Base-by-base conservation (phyloP, 441 rosid species). In the Euphorbia celastroides region DNA sequence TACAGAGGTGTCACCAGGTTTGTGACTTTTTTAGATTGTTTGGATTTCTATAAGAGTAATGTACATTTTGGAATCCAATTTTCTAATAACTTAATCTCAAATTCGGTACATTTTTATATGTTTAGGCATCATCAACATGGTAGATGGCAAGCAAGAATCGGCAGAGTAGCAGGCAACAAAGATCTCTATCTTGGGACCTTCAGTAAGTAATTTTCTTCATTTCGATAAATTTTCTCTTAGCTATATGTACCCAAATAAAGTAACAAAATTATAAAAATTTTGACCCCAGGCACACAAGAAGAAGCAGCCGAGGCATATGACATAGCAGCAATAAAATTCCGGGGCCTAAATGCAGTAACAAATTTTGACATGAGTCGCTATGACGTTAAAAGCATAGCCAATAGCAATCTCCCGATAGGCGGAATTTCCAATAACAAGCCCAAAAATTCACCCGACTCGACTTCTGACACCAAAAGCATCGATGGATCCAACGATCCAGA, bases 121-220 rank as follows among this genome's bases (percentile, higher is more conserved):
- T 58, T 68, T 70, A 91, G 97, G 79, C 99, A 94, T 66, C 97
- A 91, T 82, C 99, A 93, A 74, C 99, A 93, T 61, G 97, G 99
- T 65, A 76, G 99, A 57, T 93, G 99, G 97, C 99, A 93, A 74
- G 97, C 98, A 27, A 84, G 98, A 68, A 93, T 93, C 0, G 98
- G 98, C 22, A 81, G 99, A 75, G 99, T 94, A 34, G 99, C 99
- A 0, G 99, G 99, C 62, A 94, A 94, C 79, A 94, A 91, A 71
- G 99, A 94, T 76, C 97, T 94, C 60, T 94, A 94, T 67, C 99
- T 94, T 5, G 99, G 99, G 74, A 94, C 99, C 52, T 94, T 91
- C 70, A 85, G 99, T 93, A 76, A 84, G 96, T 80, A n/a, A n/a
- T 36, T 52, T 10, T 34, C 38, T 34, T 34, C 38, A n/a, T n/a